Percentiles rank a stretch among this genome's conserved stretches.
Conservation (phyloP, 805 yeast species). For the Teunomyces barrocoloradensis region DNA sequence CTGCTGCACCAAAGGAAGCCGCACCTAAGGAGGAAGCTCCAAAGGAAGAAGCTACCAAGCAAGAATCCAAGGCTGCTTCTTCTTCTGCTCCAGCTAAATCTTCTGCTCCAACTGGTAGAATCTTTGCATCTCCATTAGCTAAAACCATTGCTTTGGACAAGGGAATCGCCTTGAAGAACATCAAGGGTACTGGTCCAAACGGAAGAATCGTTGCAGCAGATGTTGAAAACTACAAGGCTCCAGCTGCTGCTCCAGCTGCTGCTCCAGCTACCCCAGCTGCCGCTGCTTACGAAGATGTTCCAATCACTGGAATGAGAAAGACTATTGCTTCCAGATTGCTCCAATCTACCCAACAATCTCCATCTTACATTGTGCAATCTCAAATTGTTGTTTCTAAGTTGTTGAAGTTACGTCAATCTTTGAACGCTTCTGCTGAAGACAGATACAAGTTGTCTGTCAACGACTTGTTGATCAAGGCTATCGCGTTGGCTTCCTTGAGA, state of each 20-base stretch:
- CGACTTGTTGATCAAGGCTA: slow-evolving; percentile 91
- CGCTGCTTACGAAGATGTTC: slow-evolving; percentile 73
- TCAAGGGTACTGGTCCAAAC: slow-evolving; percentile 91
- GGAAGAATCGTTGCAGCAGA: slow-evolving; percentile 94
- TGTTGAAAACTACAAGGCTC: slow-evolving; percentile 65
- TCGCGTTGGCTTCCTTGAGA: slow-evolving; percentile 83
- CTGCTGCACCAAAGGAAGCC: slow-evolving; percentile 9
- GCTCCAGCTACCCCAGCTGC: slow-evolving; percentile 48
- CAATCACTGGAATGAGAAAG: slow-evolving; percentile 88
- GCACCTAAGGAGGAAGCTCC: slow-evolving; percentile 39
- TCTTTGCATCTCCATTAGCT: slow-evolving; percentile 93
- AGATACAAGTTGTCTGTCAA: slow-evolving; percentile 89
- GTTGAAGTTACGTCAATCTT: slow-evolving; percentile 85
- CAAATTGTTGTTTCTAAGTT: slow-evolving; percentile 83
- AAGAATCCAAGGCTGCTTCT: slow-evolving; percentile 9
- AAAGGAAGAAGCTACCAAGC: slow-evolving; percentile 31
- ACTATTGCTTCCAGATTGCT: slow-evolving; percentile 87
- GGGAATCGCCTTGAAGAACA: slow-evolving; percentile 80
- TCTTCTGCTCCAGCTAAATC: slow-evolving; percentile 28
- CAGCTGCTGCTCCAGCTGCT: slow-evolving; percentile 41
- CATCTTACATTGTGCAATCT: slow-evolving; percentile 90
- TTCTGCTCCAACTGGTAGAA: slow-evolving; percentile 54
- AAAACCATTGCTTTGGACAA: slow-evolving; percentile 88
- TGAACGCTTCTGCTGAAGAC: slow-evolving; percentile 82
- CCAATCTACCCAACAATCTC: slow-evolving; percentile 81